A percentile compares a stretch with the other conserved stretches of the same genome.
Conservation (phyloP, 2,329 filamentous ascomycete genomes). For the Zymoseptoria tritici region DNA sequence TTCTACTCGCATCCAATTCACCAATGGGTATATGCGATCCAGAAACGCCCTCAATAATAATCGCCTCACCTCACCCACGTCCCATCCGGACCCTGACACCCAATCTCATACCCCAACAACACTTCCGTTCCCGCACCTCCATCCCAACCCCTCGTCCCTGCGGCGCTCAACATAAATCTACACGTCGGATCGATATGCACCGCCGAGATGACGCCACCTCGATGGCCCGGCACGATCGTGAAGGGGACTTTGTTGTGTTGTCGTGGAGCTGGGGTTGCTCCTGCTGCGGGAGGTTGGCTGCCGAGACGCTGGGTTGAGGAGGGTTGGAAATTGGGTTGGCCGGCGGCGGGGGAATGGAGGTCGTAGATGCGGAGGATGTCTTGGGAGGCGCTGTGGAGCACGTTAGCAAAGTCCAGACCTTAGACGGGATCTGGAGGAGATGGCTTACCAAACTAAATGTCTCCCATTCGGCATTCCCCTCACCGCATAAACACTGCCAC, state of each 20-base stretch:
- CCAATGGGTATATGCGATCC: background rate
- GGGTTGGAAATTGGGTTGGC: background rate
- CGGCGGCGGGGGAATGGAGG: slow-evolving; percentile 34
- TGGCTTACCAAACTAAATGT: slow-evolving; percentile 72
- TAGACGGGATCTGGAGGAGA: background rate
- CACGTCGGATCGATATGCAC: slow-evolving; percentile 83
- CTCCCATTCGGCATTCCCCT: slow-evolving; percentile 86
- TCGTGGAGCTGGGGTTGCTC: slow-evolving; percentile 46
- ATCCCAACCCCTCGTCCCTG: slow-evolving; percentile 92
- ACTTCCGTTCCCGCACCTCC: slow-evolving; percentile 71
- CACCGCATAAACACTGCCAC: slow-evolving; percentile 81
- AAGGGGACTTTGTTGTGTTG: slow-evolving; percentile 76
- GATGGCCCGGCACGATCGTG: slow-evolving; percentile 86
- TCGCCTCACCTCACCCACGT: slow-evolving; percentile 25
- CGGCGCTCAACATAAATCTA: slow-evolving; percentile 83
- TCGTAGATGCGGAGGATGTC: slow-evolving; percentile 94
- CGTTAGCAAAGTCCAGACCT: background rate
- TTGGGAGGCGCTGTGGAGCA: slow-evolving; percentile 62
- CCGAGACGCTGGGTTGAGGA: background rate
- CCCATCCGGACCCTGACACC: slow-evolving; percentile 24
- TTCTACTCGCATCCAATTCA: background rate
- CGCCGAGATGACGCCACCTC: slow-evolving; percentile 79
- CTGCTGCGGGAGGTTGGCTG: background rate
- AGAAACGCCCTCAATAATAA: no score
- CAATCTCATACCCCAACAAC: slow-evolving; percentile 87